Percentiles rank a stretch among this genome's conserved stretches.
Conservation (phyloP, 495 filamentous ascomycete genomes). For the Neurospora sp. region DNA sequence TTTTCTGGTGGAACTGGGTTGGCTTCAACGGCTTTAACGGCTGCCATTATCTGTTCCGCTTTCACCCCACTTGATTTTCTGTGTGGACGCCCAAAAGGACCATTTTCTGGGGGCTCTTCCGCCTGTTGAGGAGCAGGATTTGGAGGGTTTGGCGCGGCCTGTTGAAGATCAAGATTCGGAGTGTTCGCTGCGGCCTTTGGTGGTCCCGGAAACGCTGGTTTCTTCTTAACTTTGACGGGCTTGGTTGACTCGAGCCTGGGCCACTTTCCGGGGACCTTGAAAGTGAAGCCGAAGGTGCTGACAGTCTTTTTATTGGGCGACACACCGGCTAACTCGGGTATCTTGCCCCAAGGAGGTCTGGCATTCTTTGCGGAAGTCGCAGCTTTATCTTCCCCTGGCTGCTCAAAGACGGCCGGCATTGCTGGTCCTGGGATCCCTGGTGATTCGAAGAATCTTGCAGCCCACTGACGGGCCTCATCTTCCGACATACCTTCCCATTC, state of each 20-base stretch:
- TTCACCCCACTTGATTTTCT: neutral
- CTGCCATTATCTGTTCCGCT: neutral
- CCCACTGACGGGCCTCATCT: neutral
- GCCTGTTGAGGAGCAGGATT: neutral
- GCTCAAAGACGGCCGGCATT: neutral
- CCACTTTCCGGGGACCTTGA: neutral
- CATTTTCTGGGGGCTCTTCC: neutral
- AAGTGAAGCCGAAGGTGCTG: neutral
- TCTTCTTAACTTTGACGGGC: neutral
- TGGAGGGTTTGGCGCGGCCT: neutral
- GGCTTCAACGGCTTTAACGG: neutral
- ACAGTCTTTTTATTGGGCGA: neutral
- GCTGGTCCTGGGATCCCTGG: neutral
- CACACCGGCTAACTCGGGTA: neutral
- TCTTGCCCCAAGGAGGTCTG: neutral
- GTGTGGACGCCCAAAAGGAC: neutral
- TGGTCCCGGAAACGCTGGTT: neutral
- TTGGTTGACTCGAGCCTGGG: neutral
- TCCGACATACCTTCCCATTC: neutral
- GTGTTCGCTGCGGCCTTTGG: neutral
- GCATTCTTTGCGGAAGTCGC: neutral
- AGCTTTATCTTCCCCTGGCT: neutral
- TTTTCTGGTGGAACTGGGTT: neutral
- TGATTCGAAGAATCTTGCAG: neutral
- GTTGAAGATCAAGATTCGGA: neutral